A percentile compares a stretch with the other conserved stretches of the same genome.
These are phyloP conservation scores for Penicillium cinerascens DNA, from an alignment of 495 filamentous ascomycete species.

Conservation along the genomic window DNA sequence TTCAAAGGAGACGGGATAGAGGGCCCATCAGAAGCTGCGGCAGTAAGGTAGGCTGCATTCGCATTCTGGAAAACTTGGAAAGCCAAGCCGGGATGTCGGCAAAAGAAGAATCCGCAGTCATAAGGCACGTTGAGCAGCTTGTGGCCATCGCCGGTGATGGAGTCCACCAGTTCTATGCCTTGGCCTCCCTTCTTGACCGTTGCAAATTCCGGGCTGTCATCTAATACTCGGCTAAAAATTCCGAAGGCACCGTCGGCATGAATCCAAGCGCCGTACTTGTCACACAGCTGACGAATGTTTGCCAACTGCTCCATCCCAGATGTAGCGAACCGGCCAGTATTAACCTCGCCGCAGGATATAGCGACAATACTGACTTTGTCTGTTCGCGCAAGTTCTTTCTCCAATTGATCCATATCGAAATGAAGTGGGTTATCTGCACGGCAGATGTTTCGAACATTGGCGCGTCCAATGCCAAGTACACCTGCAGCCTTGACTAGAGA, in stretches of 20 bases:
- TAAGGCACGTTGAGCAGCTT: constrained; percentile 97
- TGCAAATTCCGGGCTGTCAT: constrained; percentile 56
- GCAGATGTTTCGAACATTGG: constrained; percentile 58
- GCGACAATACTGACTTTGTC: constrained; percentile 68
- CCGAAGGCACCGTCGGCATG: constrained; percentile 94
- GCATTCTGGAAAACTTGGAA: constrained; percentile 73
- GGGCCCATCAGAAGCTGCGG: constrained; percentile 28
- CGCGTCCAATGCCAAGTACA: constrained; percentile 73
- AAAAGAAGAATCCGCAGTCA: constrained; percentile 88
- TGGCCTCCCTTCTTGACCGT: constrained; percentile 50
- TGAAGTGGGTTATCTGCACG: constrained; percentile 54
- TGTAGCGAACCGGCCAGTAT: constrained; percentile 81
- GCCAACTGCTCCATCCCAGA: constrained; percentile 55
- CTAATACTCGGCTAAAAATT: constrained; percentile 68
- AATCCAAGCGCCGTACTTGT: constrained; percentile 76
- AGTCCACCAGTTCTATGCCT: constrained; percentile 82
- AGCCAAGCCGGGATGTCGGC: constrained; percentile 54
- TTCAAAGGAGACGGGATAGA: constrained; percentile 78
- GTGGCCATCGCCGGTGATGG: constrained; percentile 81
- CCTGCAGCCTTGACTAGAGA: constrained; percentile 79
- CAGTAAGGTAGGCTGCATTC: constrained; percentile 76
- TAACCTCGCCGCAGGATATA: constrained; percentile 83
- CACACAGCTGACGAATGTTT: constrained; percentile 63
- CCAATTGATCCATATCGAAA: constrained; percentile 61
- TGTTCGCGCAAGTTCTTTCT: constrained; percentile 47